Evolutionary conservation across 495 filamentous ascomycete species (phyloP).

Genomic region (Aspergillus leporis): DNA sequence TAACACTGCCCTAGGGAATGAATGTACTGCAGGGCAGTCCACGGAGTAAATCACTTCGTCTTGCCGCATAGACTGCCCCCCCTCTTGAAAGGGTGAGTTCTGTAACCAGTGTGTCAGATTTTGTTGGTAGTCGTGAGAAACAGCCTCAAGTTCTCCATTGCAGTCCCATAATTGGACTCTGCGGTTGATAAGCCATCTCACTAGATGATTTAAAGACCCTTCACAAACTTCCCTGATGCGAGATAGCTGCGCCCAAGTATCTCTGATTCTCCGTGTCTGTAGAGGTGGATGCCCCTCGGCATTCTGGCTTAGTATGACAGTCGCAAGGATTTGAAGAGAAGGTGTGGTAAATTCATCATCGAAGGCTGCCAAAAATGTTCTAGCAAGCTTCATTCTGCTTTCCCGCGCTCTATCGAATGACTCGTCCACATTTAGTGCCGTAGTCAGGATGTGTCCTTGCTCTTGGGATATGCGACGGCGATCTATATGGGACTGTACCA

Average conservation of each 20-base stretch:
- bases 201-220: constrained; percentile 16
- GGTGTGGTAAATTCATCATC: constrained; percentile 25
- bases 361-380: constrained; percentile 25
- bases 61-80: background rate
- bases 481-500: constrained; percentile 30
- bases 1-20: constrained; percentile 22
- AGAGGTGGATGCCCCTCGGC: constrained; percentile 17
- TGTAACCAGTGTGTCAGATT: constrained; percentile 30
- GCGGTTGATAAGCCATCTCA: constrained; percentile 32
- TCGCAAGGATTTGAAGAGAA: constrained; percentile 23
- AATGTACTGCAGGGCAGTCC: constrained; percentile 27
- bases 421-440: constrained; percentile 22
- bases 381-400: constrained; percentile 19
- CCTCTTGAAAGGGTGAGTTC: constrained; percentile 17
- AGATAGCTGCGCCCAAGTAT: constrained; percentile 20
- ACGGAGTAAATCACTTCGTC: constrained; percentile 24
- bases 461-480: constrained; percentile 25
- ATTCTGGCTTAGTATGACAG: constrained; percentile 20
- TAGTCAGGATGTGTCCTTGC: constrained; percentile 18
- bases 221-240: constrained; percentile 19
- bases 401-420: constrained; percentile 21
- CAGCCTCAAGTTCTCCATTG: constrained; percentile 29
- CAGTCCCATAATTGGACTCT: constrained; percentile 32
- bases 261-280: constrained; percentile 26
- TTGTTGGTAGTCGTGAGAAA: constrained; percentile 29